A percentile compares a stretch with the other conserved stretches of the same genome.
Conservation (phyloP, 2,329 filamentous ascomycete species). For the Teratosphaeria pseudoeucalypti region DNA sequence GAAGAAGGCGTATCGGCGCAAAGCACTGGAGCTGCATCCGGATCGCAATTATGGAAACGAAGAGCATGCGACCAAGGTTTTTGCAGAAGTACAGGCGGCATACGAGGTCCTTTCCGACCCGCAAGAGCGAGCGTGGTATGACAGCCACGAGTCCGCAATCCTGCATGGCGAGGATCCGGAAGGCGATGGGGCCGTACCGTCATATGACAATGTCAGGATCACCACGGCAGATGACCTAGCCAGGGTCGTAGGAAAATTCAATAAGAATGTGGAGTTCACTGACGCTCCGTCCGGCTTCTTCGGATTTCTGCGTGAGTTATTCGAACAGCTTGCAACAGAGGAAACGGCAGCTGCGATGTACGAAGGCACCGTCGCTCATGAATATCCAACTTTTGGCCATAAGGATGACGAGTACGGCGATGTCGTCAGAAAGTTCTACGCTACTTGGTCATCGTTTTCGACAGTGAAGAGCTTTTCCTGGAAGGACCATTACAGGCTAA, state of each 20-base stretch:
- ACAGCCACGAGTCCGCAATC: constrained; percentile 82
- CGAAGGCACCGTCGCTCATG: constrained; percentile 47
- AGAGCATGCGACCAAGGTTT: constrained; percentile 70
- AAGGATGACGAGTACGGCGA: constrained; percentile 66
- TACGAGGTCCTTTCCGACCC: constrained; percentile 94
- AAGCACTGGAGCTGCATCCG: constrained; percentile 86
- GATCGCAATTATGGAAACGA: constrained; percentile 85
- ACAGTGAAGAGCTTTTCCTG: constrained; percentile 82
- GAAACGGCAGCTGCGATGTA: constrained; percentile 61
- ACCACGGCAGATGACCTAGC: constrained; percentile 75
- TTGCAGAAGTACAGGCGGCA: constrained; percentile 84
- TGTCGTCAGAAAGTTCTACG: constrained; percentile 72
- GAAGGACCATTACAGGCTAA: constrained; percentile 74
- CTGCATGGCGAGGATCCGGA: constrained; percentile 53
- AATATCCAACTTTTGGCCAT: constrained; percentile 76
- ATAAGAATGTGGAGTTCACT: constrained; percentile 64
- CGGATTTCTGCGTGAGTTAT: constrained; percentile 64
- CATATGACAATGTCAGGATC: constrained; percentile 59
- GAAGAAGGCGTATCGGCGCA: constrained; percentile 83
- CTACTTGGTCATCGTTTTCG: constrained; percentile 66
- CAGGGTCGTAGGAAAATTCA: constrained; percentile 69
- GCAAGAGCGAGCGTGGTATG: constrained; percentile 95
- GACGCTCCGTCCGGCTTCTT: constrained; percentile 79
- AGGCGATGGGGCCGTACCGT: constrained; percentile 44
- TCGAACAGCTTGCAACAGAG: constrained; percentile 69